Conservation (phyloP, 140 eudicot species). For the Ambrosia hybrid region DNA sequence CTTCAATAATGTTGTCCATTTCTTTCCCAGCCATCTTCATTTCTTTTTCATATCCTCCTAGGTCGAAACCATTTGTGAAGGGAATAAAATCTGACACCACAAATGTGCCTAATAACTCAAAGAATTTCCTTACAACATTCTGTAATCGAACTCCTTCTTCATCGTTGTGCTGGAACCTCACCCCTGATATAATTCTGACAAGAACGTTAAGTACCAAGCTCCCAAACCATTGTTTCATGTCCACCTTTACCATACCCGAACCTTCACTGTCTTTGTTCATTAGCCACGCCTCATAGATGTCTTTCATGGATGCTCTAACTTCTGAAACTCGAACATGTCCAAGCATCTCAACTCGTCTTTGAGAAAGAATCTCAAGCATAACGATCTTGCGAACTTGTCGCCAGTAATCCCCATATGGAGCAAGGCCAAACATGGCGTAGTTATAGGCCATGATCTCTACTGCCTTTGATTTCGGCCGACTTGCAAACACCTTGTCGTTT, state of each 20-base stretch:
- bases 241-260: too few species aligned
- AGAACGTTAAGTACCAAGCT: constrained; percentile 2
- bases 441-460: constrained; percentile 6
- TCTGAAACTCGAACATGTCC: too few species aligned
- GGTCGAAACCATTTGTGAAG: constrained; percentile 11
- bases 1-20: constrained; percentile 17
- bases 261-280: too few species aligned
- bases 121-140: constrained; percentile 4
- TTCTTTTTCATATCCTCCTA: constrained; percentile 25
- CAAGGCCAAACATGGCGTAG: too few species aligned
- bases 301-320: too few species aligned
- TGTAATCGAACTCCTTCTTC: constrained; percentile 5
- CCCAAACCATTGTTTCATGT: background rate
- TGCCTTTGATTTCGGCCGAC: constrained; percentile 10
- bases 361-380: too few species aligned
- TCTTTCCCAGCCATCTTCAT: constrained; percentile 19
- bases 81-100: constrained; percentile 31
- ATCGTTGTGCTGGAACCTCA: background rate
- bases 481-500: too few species aligned
- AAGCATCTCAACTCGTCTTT: too few species aligned
- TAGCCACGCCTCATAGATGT: too few species aligned
- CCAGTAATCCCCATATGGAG: too few species aligned
- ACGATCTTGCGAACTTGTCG: too few species aligned
- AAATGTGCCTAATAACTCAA: background rate
- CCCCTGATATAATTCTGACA: constrained; percentile 13